A percentile compares a stretch with the other conserved stretches of the same genome.
Evolutionary conservation across 495 filamentous ascomycete genomes (phyloP).

Genomic region (Talaromyces adpressus): DNA sequence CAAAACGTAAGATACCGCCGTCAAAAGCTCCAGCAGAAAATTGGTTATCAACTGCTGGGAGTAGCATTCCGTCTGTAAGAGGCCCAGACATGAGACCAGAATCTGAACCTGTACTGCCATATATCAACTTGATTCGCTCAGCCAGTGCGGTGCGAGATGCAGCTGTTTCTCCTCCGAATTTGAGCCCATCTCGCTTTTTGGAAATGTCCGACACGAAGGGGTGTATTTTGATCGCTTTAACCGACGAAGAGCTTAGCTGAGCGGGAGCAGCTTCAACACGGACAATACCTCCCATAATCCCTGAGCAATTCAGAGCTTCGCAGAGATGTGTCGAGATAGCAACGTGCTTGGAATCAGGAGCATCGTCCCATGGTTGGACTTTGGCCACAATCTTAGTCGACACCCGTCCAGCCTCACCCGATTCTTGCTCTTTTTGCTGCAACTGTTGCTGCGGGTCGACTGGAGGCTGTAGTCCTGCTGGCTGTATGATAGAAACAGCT

Average conservation of each 20-base stretch:
- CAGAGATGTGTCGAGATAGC: conserved; percentile 73
- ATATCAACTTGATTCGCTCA: conserved; percentile 42
- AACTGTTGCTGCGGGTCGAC: conserved; percentile 67
- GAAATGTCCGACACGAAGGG: conserved; percentile 58
- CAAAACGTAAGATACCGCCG: conserved; percentile 74
- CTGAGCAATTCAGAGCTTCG: conserved; percentile 57
- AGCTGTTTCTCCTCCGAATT: conserved; percentile 83
- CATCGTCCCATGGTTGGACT: conserved; percentile 73
- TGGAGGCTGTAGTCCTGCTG: conserved; percentile 68
- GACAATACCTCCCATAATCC: conserved; percentile 79
- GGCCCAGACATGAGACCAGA: conserved; percentile 71
- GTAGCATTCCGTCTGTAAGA: conserved; percentile 77
- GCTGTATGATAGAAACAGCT: conserved; percentile 69
- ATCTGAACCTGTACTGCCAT: conserved; percentile 31
- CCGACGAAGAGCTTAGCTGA: conserved; percentile 45
- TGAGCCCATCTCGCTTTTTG: conserved; percentile 57
- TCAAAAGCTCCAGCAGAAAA: conserved; percentile 33
- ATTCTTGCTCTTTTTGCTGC: conserved; percentile 49
- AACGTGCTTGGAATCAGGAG: conserved; percentile 69
- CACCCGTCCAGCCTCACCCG: conserved; percentile 49
- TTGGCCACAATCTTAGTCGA: conserved; percentile 69
- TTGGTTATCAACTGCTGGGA: conserved; percentile 43
- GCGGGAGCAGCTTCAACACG: conserved; percentile 71
- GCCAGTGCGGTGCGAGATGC: conserved; percentile 63
- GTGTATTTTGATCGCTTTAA: conserved; percentile 60